Conservation (phyloP, 2,329 filamentous ascomycete genomes). For the Acarospora socialis region DNA sequence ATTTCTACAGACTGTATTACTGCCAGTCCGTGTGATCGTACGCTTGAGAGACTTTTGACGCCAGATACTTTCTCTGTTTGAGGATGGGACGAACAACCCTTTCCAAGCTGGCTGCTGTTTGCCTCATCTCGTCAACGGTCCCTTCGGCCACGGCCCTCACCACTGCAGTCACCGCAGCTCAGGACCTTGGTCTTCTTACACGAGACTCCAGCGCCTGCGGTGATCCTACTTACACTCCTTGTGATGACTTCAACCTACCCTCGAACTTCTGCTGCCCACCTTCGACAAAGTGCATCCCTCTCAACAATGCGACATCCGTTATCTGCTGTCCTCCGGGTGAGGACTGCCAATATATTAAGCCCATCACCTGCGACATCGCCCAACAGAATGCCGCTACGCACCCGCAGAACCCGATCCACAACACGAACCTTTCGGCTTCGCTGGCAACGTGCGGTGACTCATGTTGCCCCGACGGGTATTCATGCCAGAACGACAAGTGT, state of each 20-base stretch:
- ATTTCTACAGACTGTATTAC: too few relatives aligned
- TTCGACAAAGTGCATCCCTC: constrained; percentile 25
- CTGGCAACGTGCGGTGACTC: constrained; percentile 28
- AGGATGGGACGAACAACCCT: constrained; percentile 21
- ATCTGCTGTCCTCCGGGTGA: constrained; percentile 33
- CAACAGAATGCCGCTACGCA: constrained; percentile 27
- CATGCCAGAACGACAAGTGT: constrained; percentile 22
- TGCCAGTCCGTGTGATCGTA: too few relatives aligned
- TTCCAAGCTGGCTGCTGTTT: constrained; percentile 21
- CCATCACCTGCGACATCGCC: constrained; percentile 29
- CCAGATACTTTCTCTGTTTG: constrained; percentile 5
- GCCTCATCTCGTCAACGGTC: constrained; percentile 18
- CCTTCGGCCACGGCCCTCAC: constrained; percentile 15
- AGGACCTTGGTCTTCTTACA: constrained; percentile 7
- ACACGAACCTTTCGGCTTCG: constrained; percentile 25
- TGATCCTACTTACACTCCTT: constrained; percentile 12
- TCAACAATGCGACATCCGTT: constrained; percentile 28
- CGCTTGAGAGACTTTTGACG: too few relatives aligned
- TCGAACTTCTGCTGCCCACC: constrained; percentile 30
- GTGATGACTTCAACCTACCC: constrained; percentile 25
- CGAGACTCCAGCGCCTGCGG: constrained; percentile 7
- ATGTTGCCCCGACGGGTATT: constrained; percentile 35
- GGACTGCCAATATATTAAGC: constrained; percentile 27
- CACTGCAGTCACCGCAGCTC: constrained; percentile 11
- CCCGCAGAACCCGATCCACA: constrained; percentile 26